Conservation (phyloP, 2,329 filamentous ascomycete species). For the Ascochyta viciae-villosae region DNA sequence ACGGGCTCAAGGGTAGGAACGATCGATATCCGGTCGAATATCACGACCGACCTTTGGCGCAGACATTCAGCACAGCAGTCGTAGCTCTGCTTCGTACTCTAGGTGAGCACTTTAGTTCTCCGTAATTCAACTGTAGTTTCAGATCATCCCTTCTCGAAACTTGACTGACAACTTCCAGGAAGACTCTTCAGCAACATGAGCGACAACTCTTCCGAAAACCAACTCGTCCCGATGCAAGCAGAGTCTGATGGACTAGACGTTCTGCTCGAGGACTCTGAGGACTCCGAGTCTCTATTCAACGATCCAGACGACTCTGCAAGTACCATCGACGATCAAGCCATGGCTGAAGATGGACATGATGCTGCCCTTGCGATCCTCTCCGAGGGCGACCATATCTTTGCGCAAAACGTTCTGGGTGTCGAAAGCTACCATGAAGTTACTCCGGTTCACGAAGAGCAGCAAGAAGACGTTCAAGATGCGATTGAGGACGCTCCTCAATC, state of each 20-base stretch:
- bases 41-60: not conserved
- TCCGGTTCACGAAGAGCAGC: not conserved
- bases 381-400: not conserved
- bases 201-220: not conserved
- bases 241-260: not conserved
- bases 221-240: constrained; percentile 1
- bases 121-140: not conserved
- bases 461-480: not conserved
- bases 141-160: too few relatives aligned
- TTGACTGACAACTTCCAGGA: not conserved
- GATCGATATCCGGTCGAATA: not conserved
- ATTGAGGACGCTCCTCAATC: constrained; percentile 3
- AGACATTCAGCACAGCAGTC: not conserved
- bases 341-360: not conserved
- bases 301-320: not conserved
- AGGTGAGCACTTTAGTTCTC: not conserved
- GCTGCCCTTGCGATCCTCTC: not conserved
- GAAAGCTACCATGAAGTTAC: not conserved
- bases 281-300: not conserved
- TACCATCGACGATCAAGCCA: not conserved
- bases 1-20: not conserved
- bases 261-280: not conserved
- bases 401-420: not conserved
- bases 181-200: not conserved
- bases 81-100: not conserved